A percentile compares a stretch with the other conserved stretches of the same genome.
These are phyloP conservation scores for Coriaria nepalensis DNA, from an alignment of 306 rosid genomes.

Conservation along the genomic window DNA sequence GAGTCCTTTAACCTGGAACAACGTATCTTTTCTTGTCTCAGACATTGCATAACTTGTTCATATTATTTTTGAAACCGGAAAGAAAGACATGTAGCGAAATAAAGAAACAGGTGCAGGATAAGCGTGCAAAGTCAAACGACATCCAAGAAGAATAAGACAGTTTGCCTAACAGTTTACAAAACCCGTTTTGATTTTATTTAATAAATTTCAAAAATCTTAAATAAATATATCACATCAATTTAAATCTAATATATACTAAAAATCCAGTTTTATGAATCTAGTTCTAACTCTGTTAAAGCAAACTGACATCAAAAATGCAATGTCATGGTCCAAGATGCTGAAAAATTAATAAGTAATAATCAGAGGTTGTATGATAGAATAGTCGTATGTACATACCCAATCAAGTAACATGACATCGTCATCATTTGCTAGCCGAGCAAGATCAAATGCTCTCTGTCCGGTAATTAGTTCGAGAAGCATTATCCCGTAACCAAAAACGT, in stretches of 20 bases:
- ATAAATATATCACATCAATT: too few species aligned
- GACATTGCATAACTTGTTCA: conserved; percentile 8
- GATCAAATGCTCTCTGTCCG: conserved; percentile 95
- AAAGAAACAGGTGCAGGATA: neutral
- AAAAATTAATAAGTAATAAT: neutral
- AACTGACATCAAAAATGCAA: neutral
- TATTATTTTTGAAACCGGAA: neutral
- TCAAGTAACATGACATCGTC: conserved; percentile 98
- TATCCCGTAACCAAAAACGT: conserved; percentile 90
- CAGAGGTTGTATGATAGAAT: neutral
- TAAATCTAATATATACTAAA: too few species aligned
- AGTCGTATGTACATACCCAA: conserved; percentile 96
- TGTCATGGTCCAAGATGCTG: too few species aligned
- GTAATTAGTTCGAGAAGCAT: conserved; percentile 97
- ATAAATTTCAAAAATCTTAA: too few species aligned
- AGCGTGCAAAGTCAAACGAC: too few species aligned
- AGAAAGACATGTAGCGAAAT: neutral
- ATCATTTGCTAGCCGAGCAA: conserved; percentile 95
- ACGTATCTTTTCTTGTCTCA: conserved; percentile 13
- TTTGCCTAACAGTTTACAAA: neutral
- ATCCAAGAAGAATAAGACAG: neutral
- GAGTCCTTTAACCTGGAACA: conserved; percentile 74
- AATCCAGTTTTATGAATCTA: too few species aligned
- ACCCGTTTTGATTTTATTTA: too few species aligned
- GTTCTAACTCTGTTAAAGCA: neutral